Conservation (phyloP, 257 asterid species). For the Nicotiana undulata region DNA sequence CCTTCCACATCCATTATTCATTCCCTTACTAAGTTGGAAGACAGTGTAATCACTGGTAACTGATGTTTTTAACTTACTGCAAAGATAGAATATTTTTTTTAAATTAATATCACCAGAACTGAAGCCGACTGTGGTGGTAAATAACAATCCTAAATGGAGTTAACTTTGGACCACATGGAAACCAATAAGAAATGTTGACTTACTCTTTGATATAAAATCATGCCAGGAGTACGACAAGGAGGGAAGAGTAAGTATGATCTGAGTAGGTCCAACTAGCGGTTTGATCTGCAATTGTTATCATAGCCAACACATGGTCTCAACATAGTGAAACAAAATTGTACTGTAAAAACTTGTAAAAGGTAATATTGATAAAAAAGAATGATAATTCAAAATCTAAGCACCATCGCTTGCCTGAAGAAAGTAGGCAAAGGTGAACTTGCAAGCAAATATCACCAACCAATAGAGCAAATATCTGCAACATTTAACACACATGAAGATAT, state of each 20-base stretch:
- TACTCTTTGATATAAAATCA: slow-evolving; percentile 74
- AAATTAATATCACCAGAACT: background rate
- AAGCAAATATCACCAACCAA: slow-evolving; percentile 88
- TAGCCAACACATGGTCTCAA: background rate
- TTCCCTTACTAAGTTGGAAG: background rate
- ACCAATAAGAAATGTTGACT: slow-evolving; percentile 9
- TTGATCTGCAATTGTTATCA: slow-evolving; percentile 51
- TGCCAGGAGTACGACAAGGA: slow-evolving; percentile 80
- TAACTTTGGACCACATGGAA: background rate
- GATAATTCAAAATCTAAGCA: slow-evolving; percentile 9
- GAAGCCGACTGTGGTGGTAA: background rate
- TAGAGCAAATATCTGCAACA: slow-evolving; percentile 72
- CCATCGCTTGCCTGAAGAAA: slow-evolving; percentile 81
- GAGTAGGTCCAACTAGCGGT: slow-evolving; percentile 81
- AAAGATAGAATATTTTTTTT: background rate
- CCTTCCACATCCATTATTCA: background rate
- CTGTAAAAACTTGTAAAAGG: background rate
- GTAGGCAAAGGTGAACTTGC: slow-evolving; percentile 92
- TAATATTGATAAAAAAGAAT: background rate
- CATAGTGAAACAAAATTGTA: background rate
- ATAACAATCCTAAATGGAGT: background rate
- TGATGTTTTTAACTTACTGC: background rate
- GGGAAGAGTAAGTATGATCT: slow-evolving; percentile 36
- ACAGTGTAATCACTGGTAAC: background rate
- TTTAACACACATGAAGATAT: background rate